These are phyloP conservation scores for Penicillium palitans DNA, from an alignment of 2,329 filamentous ascomycete genomes.

Conservation along the genomic window DNA sequence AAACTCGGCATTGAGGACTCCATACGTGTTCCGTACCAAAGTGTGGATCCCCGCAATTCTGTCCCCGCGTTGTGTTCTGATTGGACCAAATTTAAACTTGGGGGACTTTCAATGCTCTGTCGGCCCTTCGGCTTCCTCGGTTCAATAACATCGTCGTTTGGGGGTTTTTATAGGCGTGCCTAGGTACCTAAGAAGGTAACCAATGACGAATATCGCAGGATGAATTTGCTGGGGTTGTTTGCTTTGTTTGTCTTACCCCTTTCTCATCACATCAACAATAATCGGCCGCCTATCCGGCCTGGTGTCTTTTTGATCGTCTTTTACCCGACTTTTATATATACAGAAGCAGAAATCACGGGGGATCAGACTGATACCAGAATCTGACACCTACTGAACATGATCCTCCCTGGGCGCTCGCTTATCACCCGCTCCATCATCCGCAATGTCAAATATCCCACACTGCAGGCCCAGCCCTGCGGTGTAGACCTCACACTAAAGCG, in stretches of 20 bases:
- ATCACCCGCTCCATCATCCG: slow-evolving; percentile 23
- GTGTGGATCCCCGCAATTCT: neutral
- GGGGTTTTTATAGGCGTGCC: neutral
- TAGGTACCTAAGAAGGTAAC: neutral
- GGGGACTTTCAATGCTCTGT: neutral
- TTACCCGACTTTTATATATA: neutral
- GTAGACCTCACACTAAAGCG: slow-evolving; percentile 32
- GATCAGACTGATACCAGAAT: no score
- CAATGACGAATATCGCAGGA: no score
- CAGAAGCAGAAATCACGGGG: neutral
- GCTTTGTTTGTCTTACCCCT: neutral
- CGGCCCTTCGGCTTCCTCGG: neutral
- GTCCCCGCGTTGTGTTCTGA: neutral
- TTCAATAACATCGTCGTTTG: neutral
- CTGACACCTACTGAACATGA: slow-evolving; percentile 10
- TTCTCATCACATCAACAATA: neutral
- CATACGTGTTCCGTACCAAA: neutral
- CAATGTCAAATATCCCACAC: slow-evolving; percentile 17
- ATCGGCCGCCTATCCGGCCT: no score
- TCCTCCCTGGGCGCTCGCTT: slow-evolving; percentile 20
- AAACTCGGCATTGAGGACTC: neutral
- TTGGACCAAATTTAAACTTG: neutral
- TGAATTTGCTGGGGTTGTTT: neutral
- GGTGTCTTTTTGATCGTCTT: no score
- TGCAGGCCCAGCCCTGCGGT: slow-evolving; percentile 36